A percentile compares a stretch with the other conserved stretches of the same genome.
phyloP scores from a whole-genome alignment of 2,329 filamentous ascomycete species.

The Fusarium nanum region DNA sequence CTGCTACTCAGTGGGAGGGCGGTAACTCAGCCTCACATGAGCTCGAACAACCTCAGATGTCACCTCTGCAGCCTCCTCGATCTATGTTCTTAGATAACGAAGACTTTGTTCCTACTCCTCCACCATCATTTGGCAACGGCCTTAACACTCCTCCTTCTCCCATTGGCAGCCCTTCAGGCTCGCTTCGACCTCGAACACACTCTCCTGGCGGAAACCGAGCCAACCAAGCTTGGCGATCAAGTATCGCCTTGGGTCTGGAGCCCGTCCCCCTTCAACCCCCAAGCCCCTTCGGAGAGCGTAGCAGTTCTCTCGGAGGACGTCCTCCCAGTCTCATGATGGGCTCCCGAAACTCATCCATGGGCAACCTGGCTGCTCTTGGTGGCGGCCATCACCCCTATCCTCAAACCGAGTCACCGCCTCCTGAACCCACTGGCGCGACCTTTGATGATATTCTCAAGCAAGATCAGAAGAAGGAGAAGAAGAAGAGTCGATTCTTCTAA shows the following conservation, averaged over 20 bases:
- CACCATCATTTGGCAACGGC: constrained; percentile 40
- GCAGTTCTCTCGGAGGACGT: constrained; percentile 52
- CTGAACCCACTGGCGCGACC: constrained; percentile 52
- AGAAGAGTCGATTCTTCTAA: constrained; percentile 57
- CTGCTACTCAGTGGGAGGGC: constrained; percentile 61
- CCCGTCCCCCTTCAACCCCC: constrained; percentile 55
- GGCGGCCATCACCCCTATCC: constrained; percentile 12
- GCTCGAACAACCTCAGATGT: constrained; percentile 50
- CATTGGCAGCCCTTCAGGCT: constrained; percentile 48
- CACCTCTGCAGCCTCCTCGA: constrained; percentile 54
- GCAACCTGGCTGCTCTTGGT: constrained; percentile 51
- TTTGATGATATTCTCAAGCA: constrained; percentile 62
- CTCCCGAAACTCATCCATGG: constrained; percentile 51
- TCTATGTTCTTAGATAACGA: constrained; percentile 51
- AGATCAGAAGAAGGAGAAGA: constrained; percentile 53
- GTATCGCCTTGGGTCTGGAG: constrained; percentile 58
- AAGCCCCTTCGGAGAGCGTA: constrained; percentile 50
- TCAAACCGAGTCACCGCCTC: constrained; percentile 38
- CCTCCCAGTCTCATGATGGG: constrained; percentile 50
- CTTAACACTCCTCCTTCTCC: constrained; percentile 44
- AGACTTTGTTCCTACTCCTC: constrained; percentile 41
- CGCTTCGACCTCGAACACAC: constrained; percentile 54
- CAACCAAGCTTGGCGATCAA: constrained; percentile 55
- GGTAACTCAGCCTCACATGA: constrained; percentile 45
- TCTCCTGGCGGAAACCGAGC: constrained; percentile 53